phyloP scores from a whole-genome alignment of 192 early-diverging fungal genomes.

The Podila epigama region DNA sequence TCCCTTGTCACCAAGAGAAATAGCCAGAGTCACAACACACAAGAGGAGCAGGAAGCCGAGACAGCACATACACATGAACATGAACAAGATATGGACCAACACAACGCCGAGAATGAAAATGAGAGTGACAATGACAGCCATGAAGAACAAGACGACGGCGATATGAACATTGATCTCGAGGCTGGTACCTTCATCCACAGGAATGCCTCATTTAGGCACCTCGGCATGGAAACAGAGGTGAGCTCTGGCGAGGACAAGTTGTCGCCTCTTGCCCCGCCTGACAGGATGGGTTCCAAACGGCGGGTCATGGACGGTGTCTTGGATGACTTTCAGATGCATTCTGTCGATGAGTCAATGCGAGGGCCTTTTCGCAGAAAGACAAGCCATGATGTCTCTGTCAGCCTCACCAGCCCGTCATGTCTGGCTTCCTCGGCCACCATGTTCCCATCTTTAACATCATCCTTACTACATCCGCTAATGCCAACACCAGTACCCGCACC shows the following conservation, averaged over 20 bases:
- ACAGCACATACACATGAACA: no score
- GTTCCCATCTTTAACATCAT: not conserved
- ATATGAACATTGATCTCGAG: slow-evolving; percentile 37
- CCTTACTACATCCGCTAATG: not conserved
- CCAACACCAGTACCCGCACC: slow-evolving; percentile 2
- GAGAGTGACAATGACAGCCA: not conserved
- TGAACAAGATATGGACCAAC: not conserved
- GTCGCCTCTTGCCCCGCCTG: slow-evolving; percentile 17
- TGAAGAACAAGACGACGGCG: slow-evolving; percentile 19
- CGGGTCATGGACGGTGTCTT: slow-evolving; percentile 21
- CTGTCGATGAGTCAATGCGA: slow-evolving; percentile 9
- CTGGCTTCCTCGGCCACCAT: not conserved
- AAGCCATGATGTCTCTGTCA: slow-evolving; percentile 29
- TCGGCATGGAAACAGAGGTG: slow-evolving; percentile 17
- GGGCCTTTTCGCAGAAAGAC: slow-evolving; percentile 49
- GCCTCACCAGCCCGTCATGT: not conserved
- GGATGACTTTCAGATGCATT: slow-evolving; percentile 26
- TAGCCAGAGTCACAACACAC: not conserved
- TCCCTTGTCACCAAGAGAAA: slow-evolving; percentile 1
- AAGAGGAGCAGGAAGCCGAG: slow-evolving; percentile 1
- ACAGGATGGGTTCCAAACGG: slow-evolving; percentile 31
- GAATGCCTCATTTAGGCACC: slow-evolving; percentile 5
- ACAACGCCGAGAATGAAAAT: not conserved
- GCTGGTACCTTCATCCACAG: slow-evolving; percentile 23
- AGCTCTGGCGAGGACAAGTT: slow-evolving; percentile 24